phyloP scores from a whole-genome alignment of 176 grass and related monocot genomes.

The Oryza longistaminata region DNA sequence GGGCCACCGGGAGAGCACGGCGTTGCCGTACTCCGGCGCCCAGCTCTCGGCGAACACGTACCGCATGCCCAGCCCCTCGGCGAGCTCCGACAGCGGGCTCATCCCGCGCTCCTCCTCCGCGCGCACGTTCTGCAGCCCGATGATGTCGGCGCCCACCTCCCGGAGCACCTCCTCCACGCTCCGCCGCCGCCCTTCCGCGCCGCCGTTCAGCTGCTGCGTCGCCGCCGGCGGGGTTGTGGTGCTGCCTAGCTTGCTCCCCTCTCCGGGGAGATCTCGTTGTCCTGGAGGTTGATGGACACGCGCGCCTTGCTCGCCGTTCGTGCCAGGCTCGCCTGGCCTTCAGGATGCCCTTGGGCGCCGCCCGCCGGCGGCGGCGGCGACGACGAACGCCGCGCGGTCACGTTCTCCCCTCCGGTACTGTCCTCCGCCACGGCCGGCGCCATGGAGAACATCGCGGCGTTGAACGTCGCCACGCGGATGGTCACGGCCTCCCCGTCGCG shows the following conservation, averaged over 20 bases:
- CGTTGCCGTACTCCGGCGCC: constrained; percentile 96
- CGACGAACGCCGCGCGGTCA: neutral
- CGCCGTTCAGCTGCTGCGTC: neutral
- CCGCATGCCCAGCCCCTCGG: constrained; percentile 81
- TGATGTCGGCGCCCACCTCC: constrained; percentile 80
- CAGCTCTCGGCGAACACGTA: constrained; percentile 99
- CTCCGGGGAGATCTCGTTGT: constrained; percentile 94
- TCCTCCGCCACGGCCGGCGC: constrained; percentile 52
- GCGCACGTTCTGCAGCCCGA: constrained; percentile 92
- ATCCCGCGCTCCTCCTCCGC: constrained; percentile 89
- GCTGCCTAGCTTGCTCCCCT: constrained; percentile 37
- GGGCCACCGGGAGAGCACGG: constrained; percentile 90
- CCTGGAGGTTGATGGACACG: constrained; percentile 92
- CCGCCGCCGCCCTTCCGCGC: constrained; percentile 24
- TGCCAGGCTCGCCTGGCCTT: constrained; percentile 67
- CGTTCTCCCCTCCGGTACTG: too few species aligned
- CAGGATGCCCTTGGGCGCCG: constrained; percentile 80
- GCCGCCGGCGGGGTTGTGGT: constrained; percentile 29
- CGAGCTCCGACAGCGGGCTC: constrained; percentile 84
- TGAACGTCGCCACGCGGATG: constrained; percentile 89
- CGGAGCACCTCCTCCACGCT: constrained; percentile 88
- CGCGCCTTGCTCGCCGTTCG: constrained; percentile 65
- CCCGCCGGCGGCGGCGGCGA: neutral
- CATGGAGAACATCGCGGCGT: constrained; percentile 98
- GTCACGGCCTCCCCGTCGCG: constrained; percentile 22